Base-by-base conservation (phyloP, 1,284 basidiomycete genomes). In the Volvariella volvacea region DNA sequence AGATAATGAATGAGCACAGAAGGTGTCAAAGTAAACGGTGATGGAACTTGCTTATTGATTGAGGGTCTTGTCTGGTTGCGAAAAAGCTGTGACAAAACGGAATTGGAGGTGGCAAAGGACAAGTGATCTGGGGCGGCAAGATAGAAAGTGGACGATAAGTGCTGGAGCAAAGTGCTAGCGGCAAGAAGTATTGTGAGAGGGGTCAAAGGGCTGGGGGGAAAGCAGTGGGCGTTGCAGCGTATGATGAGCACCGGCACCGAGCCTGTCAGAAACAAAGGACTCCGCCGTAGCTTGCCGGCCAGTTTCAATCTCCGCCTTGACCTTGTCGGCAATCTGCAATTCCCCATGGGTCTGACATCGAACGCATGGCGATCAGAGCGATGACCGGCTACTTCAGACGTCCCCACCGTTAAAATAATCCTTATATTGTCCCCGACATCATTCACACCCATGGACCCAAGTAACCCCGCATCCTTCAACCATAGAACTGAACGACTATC, bases 401-500 rank as follows among this genome's bases (percentile, higher is more conserved):
- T n/a, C n/a, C n/a, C n/a, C n/a, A n/a, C n/a, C n/a, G n/a, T n/a
- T n/a, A n/a, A n/a, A n/a, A n/a, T n/a, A n/a, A n/a, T n/a, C n/a
- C n/a, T n/a, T n/a, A n/a, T n/a, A n/a, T n/a, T n/a, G n/a, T n/a
- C n/a, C n/a, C n/a, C n/a, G n/a, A n/a, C n/a, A n/a, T n/a, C n/a
- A n/a, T n/a, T 28, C 25, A 12, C 25, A 36, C 15, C 15, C 34
- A 36, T 36, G 34, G 19, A 79, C 50, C 73, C 76, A 30, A 49
- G 56, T 4, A 60, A 70, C 47, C 74, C 76, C 44, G 54, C 60
- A 7, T 72, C 66, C 52, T 80, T 82, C 59, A 68, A 70, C 55
- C 79, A 82, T 52, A 64, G 65, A 43, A 66, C 58, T 3, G 69
- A 67, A 45, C 51, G 37, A 12, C 67, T 86, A 6, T 66, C 75